Conservation (phyloP, 768 basidiomycete species). For the Psilocybe cubensis region DNA sequence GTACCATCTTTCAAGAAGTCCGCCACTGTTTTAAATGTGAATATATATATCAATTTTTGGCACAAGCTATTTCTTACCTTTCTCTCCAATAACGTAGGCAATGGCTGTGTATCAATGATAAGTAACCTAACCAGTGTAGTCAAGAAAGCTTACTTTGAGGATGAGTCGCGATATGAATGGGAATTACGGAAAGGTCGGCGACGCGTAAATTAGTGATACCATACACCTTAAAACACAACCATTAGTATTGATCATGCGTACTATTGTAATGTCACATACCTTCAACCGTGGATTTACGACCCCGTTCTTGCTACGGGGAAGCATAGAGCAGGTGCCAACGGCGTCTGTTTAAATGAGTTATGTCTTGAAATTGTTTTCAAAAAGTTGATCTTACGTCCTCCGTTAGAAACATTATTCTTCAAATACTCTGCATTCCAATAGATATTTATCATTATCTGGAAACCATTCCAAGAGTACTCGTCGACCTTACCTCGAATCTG, state of each 20-base stretch:
- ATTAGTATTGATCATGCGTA: conserved; percentile 6
- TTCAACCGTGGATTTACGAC: conserved; percentile 54
- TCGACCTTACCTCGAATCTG: too few relatives aligned
- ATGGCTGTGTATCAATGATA: not conserved
- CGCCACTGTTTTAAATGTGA: too few relatives aligned
- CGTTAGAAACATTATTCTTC: too few relatives aligned
- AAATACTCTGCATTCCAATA: too few relatives aligned
- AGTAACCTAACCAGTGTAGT: not conserved
- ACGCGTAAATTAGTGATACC: conserved; percentile 59
- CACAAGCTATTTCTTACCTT: not conserved
- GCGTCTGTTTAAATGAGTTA: conserved; percentile 40
- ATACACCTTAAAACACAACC: conserved; percentile 43
- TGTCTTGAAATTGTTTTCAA: conserved; percentile 14
- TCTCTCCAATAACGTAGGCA: conserved; percentile 8
- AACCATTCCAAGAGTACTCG: too few relatives aligned
- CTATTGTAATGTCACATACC: conserved; percentile 18
- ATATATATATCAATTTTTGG: too few relatives aligned
- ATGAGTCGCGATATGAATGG: conserved; percentile 52
- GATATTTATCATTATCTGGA: too few relatives aligned
- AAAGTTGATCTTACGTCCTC: too few relatives aligned
- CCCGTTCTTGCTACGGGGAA: conserved; percentile 52
- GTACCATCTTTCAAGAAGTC: too few relatives aligned
- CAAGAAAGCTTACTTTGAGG: conserved; percentile 37
- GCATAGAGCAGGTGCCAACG: conserved; percentile 53
- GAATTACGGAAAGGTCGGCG: conserved; percentile 54